phyloP scores from a whole-genome alignment of 2,329 filamentous ascomycete species.

The Pseudogymnoascus sp. region DNA sequence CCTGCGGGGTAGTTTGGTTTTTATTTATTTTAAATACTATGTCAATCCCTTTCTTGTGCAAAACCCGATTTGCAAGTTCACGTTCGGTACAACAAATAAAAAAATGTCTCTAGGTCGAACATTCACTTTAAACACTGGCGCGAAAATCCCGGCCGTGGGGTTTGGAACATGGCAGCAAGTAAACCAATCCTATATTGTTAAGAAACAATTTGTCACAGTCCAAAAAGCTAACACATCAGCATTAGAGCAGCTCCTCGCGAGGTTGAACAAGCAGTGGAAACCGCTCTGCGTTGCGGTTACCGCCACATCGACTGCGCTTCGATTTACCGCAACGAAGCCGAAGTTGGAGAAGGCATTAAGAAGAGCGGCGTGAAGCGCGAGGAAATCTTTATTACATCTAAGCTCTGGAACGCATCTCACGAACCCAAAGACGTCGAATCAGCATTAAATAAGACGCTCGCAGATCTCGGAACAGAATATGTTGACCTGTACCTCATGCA shows the following conservation, averaged over 20 bases:
- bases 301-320: conserved; percentile 43
- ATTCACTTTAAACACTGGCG: conserved; percentile 30
- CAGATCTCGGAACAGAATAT: conserved; percentile 33
- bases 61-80: neutral
- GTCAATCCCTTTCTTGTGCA: neutral
- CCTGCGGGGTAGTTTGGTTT: neutral
- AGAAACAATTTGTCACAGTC: neutral
- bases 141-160: conserved; percentile 35
- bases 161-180: conserved; percentile 38
- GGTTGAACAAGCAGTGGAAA: conserved; percentile 35
- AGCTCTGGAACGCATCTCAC: conserved; percentile 49
- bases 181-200: neutral
- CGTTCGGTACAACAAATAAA: neutral
- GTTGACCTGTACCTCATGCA: conserved; percentile 35
- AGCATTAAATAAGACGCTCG: conserved; percentile 30
- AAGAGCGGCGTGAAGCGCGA: conserved; percentile 33
- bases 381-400: conserved; percentile 46
- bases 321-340: conserved; percentile 37
- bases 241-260: conserved; percentile 25
- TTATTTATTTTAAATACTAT: neutral
- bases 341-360: conserved; percentile 37
- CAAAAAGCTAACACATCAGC: conserved; percentile 20
- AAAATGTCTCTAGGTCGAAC: neutral
- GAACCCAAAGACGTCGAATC: conserved; percentile 28
- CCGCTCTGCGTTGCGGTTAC: conserved; percentile 44